Conservation (phyloP, 2,329 filamentous ascomycete species). For the Penicillium nordicum region DNA sequence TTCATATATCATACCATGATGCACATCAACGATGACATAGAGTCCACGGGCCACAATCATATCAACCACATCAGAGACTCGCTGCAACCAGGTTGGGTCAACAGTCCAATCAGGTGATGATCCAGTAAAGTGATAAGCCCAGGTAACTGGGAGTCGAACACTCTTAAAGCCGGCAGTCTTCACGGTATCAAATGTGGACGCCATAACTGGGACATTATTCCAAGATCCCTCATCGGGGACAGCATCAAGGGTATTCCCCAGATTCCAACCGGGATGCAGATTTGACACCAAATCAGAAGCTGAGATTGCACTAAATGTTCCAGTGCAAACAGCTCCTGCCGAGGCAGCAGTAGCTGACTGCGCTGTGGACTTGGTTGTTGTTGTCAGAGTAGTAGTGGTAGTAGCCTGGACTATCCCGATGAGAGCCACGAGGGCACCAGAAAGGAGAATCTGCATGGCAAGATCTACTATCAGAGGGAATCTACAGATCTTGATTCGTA, state of each 20-base stretch:
- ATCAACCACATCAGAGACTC: constrained; percentile 58
- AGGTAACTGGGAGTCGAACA: constrained; percentile 59
- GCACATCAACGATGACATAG: constrained; percentile 56
- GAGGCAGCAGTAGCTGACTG: neutral
- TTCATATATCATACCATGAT: constrained; percentile 44
- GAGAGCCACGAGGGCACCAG: constrained; percentile 11
- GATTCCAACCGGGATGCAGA: constrained; percentile 58
- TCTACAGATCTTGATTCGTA: no score
- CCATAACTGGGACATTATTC: constrained; percentile 54
- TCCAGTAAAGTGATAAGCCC: constrained; percentile 54
- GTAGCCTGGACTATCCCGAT: constrained; percentile 8
- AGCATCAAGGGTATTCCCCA: constrained; percentile 60
- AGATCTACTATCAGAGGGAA: neutral
- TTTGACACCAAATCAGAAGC: constrained; percentile 48
- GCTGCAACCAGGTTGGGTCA: constrained; percentile 53
- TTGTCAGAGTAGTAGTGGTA: constrained; percentile 7
- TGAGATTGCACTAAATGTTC: constrained; percentile 46
- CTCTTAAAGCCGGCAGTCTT: constrained; percentile 56
- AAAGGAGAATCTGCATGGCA: constrained; percentile 11
- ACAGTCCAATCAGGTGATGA: constrained; percentile 54
- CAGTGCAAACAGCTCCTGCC: constrained; percentile 33
- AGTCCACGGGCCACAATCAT: constrained; percentile 52
- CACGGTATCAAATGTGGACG: constrained; percentile 51
- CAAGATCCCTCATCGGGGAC: constrained; percentile 56
- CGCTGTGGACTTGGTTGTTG: constrained; percentile 9